Evolutionary conservation across 139 green algal genomes (phyloP).

Genomic region (Picochlorum costavermella): DNA sequence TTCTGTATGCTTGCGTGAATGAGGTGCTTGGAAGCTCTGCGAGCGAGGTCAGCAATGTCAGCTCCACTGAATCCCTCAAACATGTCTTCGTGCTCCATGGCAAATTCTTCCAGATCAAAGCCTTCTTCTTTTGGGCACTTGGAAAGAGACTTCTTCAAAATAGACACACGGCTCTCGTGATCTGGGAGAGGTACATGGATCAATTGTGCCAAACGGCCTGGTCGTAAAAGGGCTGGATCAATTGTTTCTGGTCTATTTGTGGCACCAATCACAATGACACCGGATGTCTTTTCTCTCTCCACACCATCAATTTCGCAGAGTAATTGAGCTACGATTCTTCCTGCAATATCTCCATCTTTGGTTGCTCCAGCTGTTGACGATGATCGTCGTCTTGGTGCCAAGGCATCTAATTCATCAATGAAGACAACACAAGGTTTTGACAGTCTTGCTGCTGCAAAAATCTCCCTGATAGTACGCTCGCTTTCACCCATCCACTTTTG

Average conservation of each 20-base stretch:
- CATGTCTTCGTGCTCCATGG: conserved; percentile 6
- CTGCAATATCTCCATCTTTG: conserved; percentile 13
- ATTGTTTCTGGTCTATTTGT: conserved; percentile 67
- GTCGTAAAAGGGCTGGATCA: conserved; percentile 58
- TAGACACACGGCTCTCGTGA: conserved; percentile 11
- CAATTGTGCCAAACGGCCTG: conserved; percentile 55
- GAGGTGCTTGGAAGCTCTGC: conserved; percentile 1
- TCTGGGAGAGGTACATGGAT: conserved; percentile 44
- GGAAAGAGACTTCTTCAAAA: conserved; percentile 18
- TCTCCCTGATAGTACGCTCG: conserved; percentile 29
- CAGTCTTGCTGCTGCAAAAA: conserved; percentile 29
- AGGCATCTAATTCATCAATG: conserved; percentile 64
- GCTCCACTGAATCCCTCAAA: conserved; percentile 27
- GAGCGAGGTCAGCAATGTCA: conserved; percentile 33
- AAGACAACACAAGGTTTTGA: conserved; percentile 61
- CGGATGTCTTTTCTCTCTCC: not conserved
- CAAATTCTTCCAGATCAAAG: conserved; percentile 14
- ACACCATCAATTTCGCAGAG: conserved; percentile 41
- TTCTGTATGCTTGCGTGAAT: too few species aligned
- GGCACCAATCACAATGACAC: conserved; percentile 56
- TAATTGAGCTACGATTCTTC: conserved; percentile 42
- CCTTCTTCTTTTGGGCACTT: conserved; percentile 19
- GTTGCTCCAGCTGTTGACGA: conserved; percentile 6
- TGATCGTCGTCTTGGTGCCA: conserved; percentile 31
- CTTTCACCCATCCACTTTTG: conserved; percentile 45